A percentile compares a stretch with the other conserved stretches of the same genome.
These are phyloP conservation scores for Pelagomonas calceolata DNA, from an alignment of 108 stramenopile species.

Conservation along the genomic window DNA sequence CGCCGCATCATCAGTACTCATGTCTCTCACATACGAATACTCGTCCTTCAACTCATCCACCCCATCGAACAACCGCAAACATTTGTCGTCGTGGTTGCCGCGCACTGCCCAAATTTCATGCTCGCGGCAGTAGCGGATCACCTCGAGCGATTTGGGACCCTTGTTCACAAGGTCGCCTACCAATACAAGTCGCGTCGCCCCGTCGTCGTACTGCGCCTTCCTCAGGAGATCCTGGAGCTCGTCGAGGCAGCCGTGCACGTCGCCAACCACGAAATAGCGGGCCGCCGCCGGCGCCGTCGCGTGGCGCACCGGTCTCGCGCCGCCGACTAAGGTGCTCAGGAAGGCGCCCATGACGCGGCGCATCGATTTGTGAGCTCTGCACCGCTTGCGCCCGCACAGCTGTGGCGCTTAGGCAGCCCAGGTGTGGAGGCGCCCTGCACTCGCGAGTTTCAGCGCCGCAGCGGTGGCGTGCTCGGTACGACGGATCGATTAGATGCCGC, in stretches of 20 bases:
- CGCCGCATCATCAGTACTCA: constrained; percentile 17
- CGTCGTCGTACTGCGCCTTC: constrained; percentile 39
- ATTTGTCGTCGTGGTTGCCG: not conserved
- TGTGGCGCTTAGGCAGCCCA: no score
- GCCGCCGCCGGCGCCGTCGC: no score
- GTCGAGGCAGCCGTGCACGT: constrained; percentile 68
- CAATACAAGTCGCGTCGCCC: constrained; percentile 45
- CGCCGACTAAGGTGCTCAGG: no score
- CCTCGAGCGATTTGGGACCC: constrained; percentile 61
- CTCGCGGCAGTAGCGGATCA: constrained; percentile 33
- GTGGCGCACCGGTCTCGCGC: no score
- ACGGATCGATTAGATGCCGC: no score
- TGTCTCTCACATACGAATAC: not conserved
- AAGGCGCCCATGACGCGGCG: no score
- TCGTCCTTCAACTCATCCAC: not conserved
- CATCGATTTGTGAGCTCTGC: no score
- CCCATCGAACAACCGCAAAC: not conserved
- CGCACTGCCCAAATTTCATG: not conserved
- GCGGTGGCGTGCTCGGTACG: no score
- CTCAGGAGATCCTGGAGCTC: constrained; percentile 51
- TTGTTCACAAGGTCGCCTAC: constrained; percentile 86
- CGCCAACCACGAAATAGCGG: constrained; percentile 72
- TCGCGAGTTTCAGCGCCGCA: no score
- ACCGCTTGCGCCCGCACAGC: no score
- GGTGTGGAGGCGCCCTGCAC: no score